Percentiles rank a stretch among this genome's conserved stretches.
Conservation (phyloP, 352 stramenopile genomes). For the Phytophthora sojae region DNA sequence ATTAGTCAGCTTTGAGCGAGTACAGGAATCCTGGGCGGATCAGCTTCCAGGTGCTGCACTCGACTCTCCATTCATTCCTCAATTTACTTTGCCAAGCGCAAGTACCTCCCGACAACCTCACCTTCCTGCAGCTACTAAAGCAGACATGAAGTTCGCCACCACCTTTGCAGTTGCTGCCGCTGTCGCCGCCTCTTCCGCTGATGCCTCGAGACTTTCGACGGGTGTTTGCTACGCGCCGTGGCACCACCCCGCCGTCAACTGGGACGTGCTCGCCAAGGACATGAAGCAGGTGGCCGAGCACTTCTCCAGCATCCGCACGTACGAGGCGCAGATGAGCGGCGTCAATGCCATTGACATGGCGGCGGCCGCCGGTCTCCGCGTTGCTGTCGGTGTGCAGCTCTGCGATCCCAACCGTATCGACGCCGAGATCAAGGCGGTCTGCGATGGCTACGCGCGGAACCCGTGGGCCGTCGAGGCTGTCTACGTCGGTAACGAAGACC, state of each 20-base stretch:
- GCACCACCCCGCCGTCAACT: constrained; percentile 48
- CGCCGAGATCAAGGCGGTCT: constrained; percentile 57
- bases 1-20: too few species aligned
- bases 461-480: constrained; percentile 51
- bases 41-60: too few species aligned
- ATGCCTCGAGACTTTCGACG: not conserved
- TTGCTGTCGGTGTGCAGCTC: constrained; percentile 64
- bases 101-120: constrained; percentile 20
- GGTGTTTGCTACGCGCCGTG: constrained; percentile 65
- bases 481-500: constrained; percentile 76
- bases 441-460: constrained; percentile 40
- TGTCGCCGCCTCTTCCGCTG: not conserved
- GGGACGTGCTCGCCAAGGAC: constrained; percentile 38
- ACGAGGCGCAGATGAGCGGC: constrained; percentile 55
- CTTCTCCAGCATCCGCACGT: constrained; percentile 63
- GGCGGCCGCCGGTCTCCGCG: constrained; percentile 44
- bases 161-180: constrained; percentile 2
- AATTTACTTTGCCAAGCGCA: constrained; percentile 27
- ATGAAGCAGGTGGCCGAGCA: constrained; percentile 39
- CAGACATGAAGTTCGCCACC: constrained; percentile 29
- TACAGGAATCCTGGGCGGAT: too few species aligned
- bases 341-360: constrained; percentile 54
- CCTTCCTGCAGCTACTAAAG: constrained; percentile 35
- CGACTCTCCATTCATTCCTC: constrained; percentile 13
- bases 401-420: constrained; percentile 34